These are phyloP conservation scores for Sporothrix globosa DNA, from an alignment of 2,329 filamentous ascomycete genomes.

Conservation along the genomic window DNA sequence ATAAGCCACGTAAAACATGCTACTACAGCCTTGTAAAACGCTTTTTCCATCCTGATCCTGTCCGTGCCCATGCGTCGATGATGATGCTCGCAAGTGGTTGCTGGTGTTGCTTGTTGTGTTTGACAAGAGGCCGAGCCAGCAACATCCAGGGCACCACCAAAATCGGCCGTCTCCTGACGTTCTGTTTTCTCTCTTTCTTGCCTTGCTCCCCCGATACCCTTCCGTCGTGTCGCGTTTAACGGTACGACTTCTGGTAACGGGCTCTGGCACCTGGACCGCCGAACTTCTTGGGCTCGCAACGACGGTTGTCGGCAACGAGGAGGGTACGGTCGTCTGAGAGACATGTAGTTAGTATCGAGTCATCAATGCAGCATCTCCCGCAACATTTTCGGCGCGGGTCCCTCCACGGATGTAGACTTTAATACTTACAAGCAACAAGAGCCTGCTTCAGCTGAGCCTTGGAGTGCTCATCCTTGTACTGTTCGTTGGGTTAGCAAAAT, in stretches of 20 bases:
- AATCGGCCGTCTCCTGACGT: conserved; percentile 14
- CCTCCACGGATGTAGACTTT: not conserved
- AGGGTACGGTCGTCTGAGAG: conserved; percentile 55
- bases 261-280: conserved; percentile 90
- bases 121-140: not conserved
- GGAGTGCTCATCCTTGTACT: conserved; percentile 99
- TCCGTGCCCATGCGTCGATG: conserved; percentile 23
- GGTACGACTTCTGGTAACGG: conserved; percentile 99
- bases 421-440: conserved; percentile 72
- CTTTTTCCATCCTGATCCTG: conserved; percentile 13
- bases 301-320: conserved; percentile 98
- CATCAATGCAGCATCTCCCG: not conserved
- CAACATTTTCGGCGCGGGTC: not conserved
- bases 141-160: conserved; percentile 3
- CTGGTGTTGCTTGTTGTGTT: conserved; percentile 11
- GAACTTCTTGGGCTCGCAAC: conserved; percentile 99
- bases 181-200: not conserved
- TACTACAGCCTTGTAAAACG: conserved; percentile 30
- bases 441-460: conserved; percentile 99
- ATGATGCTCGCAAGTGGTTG: conserved; percentile 11
- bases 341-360: conserved; percentile 16
- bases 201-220: not conserved
- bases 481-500: conserved; percentile 55
- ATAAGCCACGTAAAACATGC: conserved; percentile 28
- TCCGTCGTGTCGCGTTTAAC: conserved; percentile 61